Base-by-base conservation (phyloP, 768 basidiomycete genomes). In the Peribolospora baueri region DNA sequence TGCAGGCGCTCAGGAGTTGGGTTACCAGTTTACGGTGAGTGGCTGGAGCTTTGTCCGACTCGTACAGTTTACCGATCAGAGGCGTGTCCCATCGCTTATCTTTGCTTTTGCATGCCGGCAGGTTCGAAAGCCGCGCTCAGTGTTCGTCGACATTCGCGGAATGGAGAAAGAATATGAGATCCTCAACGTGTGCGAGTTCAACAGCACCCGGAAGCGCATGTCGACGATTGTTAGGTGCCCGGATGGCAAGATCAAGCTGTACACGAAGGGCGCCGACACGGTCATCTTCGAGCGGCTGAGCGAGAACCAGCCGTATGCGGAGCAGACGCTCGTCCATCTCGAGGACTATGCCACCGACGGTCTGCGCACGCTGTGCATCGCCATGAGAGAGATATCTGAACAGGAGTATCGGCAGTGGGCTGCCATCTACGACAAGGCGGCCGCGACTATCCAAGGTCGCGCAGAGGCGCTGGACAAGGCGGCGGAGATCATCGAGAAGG, bases 321-420 rank as follows among this genome's bases (percentile, higher is more conserved):
- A 97, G 62, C 76, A 78, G 63, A 97, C 93, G 0, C 63, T 91
- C 41, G 70, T 73, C 2, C 91, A 97, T 68, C 79, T 97, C 14
- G 93, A 98, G 84, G 91, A 91, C 56, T 97, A 95, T 60, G 93
- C 93, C 2, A 91, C 90, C 0, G 93, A 98, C 46, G 93, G 93
- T 8, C 73, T 98, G 0, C 79, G 93, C 53, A 97, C 93, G 25
- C 76, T 98, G n/a, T 97, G 91, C 65, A 75, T 97, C 48, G 88
- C 90, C 2, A 91, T 77, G 64, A 83, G 93, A 42, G 90, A 95
- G 54, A 80, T 98, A 52, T 74, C 90, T 0, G 80, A 84, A 54
- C 76, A 81, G 46, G 93, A 98, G 66, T 98, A 98, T 67, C 70
- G 70, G 4, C 79, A 86, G 64, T 97, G 93, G 93, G 71, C 79